Conservation (phyloP, 495 filamentous ascomycete species). For the Penicillium herquei region DNA sequence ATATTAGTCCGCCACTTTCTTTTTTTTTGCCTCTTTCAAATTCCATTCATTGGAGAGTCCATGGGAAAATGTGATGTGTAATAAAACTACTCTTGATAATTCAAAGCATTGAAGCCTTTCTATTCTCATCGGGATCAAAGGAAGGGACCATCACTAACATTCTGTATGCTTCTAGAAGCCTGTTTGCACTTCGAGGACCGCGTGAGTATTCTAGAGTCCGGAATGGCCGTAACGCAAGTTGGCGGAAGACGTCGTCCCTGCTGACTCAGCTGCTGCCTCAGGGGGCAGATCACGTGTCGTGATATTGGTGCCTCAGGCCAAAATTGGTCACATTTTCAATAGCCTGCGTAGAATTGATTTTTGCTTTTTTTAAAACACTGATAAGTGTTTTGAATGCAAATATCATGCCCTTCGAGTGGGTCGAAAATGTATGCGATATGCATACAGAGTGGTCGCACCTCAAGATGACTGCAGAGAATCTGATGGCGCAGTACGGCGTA, state of each 20-base stretch:
- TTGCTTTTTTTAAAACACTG: too few species aligned
- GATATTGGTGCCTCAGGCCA: neutral
- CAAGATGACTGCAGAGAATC: too few species aligned
- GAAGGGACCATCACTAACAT: constrained; percentile 21
- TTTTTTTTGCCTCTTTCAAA: neutral
- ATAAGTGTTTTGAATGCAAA: too few species aligned
- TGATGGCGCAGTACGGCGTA: too few species aligned
- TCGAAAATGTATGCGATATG: too few species aligned
- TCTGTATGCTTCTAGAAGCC: constrained; percentile 33
- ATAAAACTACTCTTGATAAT: neutral
- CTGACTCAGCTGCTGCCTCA: constrained; percentile 17
- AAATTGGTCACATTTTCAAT: too few species aligned
- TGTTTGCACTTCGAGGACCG: constrained; percentile 48
- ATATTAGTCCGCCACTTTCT: constrained; percentile 29
- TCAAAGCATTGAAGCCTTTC: constrained; percentile 7
- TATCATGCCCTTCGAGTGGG: too few species aligned
- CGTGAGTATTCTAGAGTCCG: constrained; percentile 52
- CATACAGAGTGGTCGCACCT: too few species aligned
- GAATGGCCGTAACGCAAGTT: constrained; percentile 41
- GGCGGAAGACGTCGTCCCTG: constrained; percentile 32
- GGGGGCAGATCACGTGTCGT: neutral
- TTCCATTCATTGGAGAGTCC: neutral
- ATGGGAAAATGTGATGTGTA: neutral
- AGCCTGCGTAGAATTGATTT: too few species aligned
- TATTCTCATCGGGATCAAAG: constrained; percentile 7